Evolutionary conservation across 1,284 basidiomycete genomes (phyloP).

Genomic region (Stygiomarasmius scandens): DNA sequence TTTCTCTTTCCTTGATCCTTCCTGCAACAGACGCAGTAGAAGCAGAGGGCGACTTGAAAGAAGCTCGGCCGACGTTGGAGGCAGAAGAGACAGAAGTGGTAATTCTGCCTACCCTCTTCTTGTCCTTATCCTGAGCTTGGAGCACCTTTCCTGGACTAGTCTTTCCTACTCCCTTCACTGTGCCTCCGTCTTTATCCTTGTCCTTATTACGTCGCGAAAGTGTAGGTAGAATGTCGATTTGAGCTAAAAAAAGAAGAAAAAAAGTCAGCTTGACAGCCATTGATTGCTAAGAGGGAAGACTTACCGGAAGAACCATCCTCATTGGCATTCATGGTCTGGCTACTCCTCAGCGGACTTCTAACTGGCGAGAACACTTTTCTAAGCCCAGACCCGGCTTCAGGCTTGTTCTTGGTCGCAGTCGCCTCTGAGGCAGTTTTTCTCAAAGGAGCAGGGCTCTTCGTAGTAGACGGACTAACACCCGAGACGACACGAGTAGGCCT

Average conservation of each 20-base stretch:
- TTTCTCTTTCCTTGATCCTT: too few species aligned
- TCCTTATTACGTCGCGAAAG: background rate
- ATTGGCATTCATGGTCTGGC: slow-evolving; percentile 22
- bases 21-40: too few species aligned
- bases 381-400: too few species aligned
- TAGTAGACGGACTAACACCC: background rate
- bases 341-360: slow-evolving; percentile 46
- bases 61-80: background rate
- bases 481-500: background rate
- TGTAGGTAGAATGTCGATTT: slow-evolving; percentile 25
- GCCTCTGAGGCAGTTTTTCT: background rate
- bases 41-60: background rate
- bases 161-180: background rate
- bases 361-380: slow-evolving; percentile 43
- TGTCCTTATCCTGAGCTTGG: background rate
- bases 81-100: background rate
- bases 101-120: background rate
- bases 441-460: background rate
- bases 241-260: slow-evolving; percentile 15
- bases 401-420: background rate
- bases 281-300: background rate
- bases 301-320: slow-evolving; percentile 32
- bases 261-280: background rate
- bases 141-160: background rate
- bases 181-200: too few species aligned